These are phyloP conservation scores for Ilex asprella DNA, from an alignment of 257 asterid species.

Conservation along the genomic window DNA sequence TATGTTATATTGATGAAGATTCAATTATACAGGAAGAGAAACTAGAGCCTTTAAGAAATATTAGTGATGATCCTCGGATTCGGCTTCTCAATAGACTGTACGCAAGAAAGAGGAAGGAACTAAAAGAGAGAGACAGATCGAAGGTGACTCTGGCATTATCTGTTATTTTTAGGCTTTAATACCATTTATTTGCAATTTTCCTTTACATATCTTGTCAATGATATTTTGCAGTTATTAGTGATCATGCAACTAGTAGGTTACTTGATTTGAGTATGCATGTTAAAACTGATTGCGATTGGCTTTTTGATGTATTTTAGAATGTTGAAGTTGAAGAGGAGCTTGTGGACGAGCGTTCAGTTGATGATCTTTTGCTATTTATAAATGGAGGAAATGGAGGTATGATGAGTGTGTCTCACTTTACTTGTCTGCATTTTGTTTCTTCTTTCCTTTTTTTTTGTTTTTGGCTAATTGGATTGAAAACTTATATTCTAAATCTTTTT, in stretches of 20 bases:
- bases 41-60: conserved; percentile 87
- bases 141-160: conserved; percentile 43
- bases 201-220: too few species aligned
- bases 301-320: conserved; percentile 40
- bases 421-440: conserved; percentile 3
- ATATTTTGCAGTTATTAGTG: neutral
- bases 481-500: too few species aligned
- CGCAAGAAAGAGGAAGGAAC: conserved; percentile 91
- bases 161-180: too few species aligned
- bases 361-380: conserved; percentile 84
- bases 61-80: conserved; percentile 90
- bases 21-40: conserved; percentile 74
- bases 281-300: conserved; percentile 21
- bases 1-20: conserved; percentile 8
- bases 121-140: conserved; percentile 66
- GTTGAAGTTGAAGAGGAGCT: conserved; percentile 74
- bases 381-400: conserved; percentile 75
- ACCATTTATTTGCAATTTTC: too few species aligned
- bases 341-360: conserved; percentile 87
- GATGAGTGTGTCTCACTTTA: conserved; percentile 4
- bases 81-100: conserved; percentile 80
- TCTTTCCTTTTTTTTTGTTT: neutral
- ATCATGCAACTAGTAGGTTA: conserved; percentile 3
- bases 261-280: neutral
- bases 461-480: too few species aligned